These are phyloP conservation scores for Heterobasidion parviporum DNA, from an alignment of 1,284 basidiomycete genomes.

Conservation along the genomic window DNA sequence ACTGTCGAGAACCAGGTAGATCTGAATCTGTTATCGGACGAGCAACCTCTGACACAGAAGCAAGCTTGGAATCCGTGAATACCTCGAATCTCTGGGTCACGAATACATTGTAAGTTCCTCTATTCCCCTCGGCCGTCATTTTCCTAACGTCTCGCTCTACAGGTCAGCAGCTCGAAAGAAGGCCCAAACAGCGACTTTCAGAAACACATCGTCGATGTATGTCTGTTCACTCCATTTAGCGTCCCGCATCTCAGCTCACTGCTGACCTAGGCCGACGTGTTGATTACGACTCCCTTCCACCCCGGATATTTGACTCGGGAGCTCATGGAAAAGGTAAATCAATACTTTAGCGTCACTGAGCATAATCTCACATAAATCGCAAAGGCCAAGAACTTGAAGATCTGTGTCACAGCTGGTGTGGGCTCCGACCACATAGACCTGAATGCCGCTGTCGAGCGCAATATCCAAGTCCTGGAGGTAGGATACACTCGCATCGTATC, in stretches of 20 bases:
- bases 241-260: background rate
- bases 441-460: slow-evolving; percentile 77
- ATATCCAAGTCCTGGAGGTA: slow-evolving; percentile 49
- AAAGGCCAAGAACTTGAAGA: slow-evolving; percentile 86
- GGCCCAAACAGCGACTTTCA: slow-evolving; percentile 81
- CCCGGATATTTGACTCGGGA: slow-evolving; percentile 4
- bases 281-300: slow-evolving; percentile 6
- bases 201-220: slow-evolving; percentile 78
- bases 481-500: background rate
- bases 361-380: background rate
- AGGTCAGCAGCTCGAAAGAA: slow-evolving; percentile 87
- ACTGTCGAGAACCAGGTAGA: slow-evolving; percentile 81
- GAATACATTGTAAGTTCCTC: slow-evolving; percentile 52
- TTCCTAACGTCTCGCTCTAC: slow-evolving; percentile 10
- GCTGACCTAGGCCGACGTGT: slow-evolving; percentile 1
- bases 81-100: slow-evolving; percentile 72
- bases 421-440: slow-evolving; percentile 92
- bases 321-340: slow-evolving; percentile 13
- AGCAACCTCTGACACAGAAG: background rate
- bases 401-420: slow-evolving; percentile 91
- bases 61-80: slow-evolving; percentile 66
- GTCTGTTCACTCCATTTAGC: slow-evolving; percentile 15
- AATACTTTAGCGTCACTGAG: background rate
- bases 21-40: background rate
- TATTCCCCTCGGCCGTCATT: slow-evolving; percentile 1